Conservation (phyloP, 2,329 filamentous ascomycete genomes). For the Aspergillus felis region DNA sequence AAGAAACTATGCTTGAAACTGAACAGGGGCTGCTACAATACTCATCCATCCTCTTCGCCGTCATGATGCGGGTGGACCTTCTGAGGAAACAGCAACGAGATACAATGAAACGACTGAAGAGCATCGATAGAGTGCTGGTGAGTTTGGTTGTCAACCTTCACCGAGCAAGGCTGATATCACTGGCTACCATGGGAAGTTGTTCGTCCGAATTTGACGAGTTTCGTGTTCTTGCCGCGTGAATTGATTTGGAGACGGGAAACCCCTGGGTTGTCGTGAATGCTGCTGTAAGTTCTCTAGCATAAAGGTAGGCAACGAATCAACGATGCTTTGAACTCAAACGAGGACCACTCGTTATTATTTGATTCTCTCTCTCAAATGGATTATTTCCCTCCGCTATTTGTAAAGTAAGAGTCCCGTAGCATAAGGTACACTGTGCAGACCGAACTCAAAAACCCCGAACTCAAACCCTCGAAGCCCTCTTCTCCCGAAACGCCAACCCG, state of each 20-base stretch:
- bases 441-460: neutral
- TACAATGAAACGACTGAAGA: conserved; percentile 1
- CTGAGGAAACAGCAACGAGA: neutral
- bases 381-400: neutral
- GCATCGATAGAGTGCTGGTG: conserved; percentile 18
- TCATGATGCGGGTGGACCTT: neutral
- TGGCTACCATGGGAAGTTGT: conserved; percentile 5
- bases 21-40: neutral
- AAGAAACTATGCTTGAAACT: conserved; percentile 1
- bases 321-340: neutral
- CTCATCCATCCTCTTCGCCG: neutral
- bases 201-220: neutral
- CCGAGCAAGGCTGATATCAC: conserved; percentile 14
- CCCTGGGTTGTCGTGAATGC: neutral
- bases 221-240: neutral
- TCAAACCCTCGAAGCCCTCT: conserved; percentile 18
- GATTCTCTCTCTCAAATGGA: no score
- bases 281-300: neutral
- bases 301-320: neutral
- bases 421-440: neutral
- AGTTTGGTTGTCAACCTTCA: conserved; percentile 22
- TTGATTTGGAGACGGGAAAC: neutral
- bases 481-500: conserved; percentile 60
- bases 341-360: no score
- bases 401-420: neutral